Evolutionary conservation across 2,329 filamentous ascomycete species (phyloP).

Genomic region (Pseudogymnoascus sp.): DNA sequence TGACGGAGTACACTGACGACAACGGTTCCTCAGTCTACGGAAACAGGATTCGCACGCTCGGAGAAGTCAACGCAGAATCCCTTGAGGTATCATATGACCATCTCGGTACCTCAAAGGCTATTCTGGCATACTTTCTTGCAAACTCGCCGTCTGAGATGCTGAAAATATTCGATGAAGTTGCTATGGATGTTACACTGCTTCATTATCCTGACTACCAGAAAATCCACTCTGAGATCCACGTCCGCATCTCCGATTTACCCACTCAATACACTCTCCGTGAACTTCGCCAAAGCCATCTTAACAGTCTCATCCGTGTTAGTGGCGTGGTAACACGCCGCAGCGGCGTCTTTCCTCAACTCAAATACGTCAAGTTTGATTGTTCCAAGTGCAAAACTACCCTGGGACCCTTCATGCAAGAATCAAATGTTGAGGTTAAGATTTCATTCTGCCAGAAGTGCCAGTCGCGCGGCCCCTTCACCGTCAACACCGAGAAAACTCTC

Average conservation of each 20-base stretch:
- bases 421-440: conserved; percentile 91
- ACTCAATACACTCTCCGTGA: conserved; percentile 93
- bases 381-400: conserved; percentile 85
- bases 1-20: conserved; percentile 91
- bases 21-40: conserved; percentile 89
- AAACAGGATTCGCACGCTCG: conserved; percentile 86
- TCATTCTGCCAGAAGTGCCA: conserved; percentile 96
- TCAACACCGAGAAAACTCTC: conserved; percentile 96
- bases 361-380: conserved; percentile 98
- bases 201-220: conserved; percentile 97
- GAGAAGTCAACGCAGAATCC: conserved; percentile 92
- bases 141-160: conserved; percentile 94
- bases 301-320: conserved; percentile 87
- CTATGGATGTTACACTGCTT: conserved; percentile 90
- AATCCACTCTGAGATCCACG: conserved; percentile 95
- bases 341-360: conserved; percentile 94
- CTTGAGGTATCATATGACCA: conserved; percentile 95
- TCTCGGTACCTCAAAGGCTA: conserved; percentile 81
- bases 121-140: conserved; percentile 88
- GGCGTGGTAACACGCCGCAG: conserved; percentile 91
- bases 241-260: conserved; percentile 89
- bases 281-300: conserved; percentile 88
- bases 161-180: conserved; percentile 91
- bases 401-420: conserved; percentile 95
- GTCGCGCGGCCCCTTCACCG: conserved; percentile 83